Evolutionary conservation across 2,329 filamentous ascomycete genomes (phyloP).

Genomic region (Herpomyces periplanetae): DNA sequence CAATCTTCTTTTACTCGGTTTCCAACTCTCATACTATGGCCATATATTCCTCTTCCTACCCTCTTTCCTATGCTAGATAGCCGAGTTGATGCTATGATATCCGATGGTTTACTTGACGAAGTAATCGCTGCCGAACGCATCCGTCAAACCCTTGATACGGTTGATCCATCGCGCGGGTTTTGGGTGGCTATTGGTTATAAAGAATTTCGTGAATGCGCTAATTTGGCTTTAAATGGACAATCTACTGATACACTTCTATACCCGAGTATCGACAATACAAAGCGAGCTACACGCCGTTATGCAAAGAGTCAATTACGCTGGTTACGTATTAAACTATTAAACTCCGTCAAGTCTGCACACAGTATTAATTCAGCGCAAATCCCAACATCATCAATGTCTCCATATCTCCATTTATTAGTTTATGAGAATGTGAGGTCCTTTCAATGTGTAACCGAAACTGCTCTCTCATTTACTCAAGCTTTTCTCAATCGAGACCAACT

Average conservation of each 20-base stretch:
- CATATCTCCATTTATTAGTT: no score
- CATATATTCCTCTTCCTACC: constrained; percentile 27
- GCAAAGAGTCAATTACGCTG: constrained; percentile 47
- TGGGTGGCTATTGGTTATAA: constrained; percentile 95
- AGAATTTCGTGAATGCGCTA: constrained; percentile 19
- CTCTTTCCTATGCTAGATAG: constrained; percentile 28
- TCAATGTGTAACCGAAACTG: no score
- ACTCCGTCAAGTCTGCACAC: constrained; percentile 17
- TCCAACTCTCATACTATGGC: constrained; percentile 39
- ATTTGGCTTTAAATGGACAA: constrained; percentile 1
- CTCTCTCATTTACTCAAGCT: no score
- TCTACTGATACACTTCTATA: constrained; percentile 16
- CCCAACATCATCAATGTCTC: no score
- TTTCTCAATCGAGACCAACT: no score
- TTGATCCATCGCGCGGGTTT: constrained; percentile 45
- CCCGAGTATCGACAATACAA: constrained; percentile 28
- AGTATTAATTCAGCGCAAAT: no score
- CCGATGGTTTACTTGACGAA: constrained; percentile 20
- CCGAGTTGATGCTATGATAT: constrained; percentile 51
- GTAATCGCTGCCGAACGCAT: no score
- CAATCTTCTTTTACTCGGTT: constrained; percentile 10
- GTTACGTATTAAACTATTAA: constrained; percentile 47
- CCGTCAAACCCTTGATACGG: constrained; percentile 13
- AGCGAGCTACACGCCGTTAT: constrained; percentile 52
- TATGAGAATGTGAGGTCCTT: no score